These are phyloP conservation scores for Backusella macrospora DNA, from an alignment of 192 early-diverging fungal genomes.

Conservation along the genomic window DNA sequence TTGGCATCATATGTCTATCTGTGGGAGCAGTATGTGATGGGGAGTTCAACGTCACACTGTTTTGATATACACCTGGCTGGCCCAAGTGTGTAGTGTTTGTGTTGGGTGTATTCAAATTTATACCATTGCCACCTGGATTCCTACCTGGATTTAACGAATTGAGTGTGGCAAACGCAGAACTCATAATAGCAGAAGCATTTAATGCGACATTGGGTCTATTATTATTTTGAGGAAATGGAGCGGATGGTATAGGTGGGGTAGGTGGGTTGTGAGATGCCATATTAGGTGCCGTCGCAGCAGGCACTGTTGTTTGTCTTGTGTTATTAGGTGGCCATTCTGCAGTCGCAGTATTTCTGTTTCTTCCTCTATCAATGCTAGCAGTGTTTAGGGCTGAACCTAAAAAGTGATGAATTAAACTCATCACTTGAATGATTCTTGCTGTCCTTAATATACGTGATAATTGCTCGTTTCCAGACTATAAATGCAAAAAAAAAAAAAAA, in stretches of 20 bases:
- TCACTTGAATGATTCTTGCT: slow-evolving; percentile 34
- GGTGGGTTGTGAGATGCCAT: background rate
- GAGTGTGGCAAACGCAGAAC: slow-evolving; percentile 1
- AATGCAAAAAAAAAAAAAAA: no score
- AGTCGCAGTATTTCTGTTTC: background rate
- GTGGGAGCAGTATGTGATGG: background rate
- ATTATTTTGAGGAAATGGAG: background rate
- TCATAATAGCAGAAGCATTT: slow-evolving; percentile 1
- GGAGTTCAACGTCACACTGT: background rate
- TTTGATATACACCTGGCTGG: background rate
- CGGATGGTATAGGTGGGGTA: background rate
- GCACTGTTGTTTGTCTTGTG: background rate
- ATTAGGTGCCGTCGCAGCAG: background rate
- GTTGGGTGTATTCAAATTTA: background rate
- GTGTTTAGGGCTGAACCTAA: slow-evolving; percentile 34
- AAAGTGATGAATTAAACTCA: slow-evolving; percentile 39
- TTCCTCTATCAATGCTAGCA: slow-evolving; percentile 25
- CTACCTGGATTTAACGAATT: background rate
- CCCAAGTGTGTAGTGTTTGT: background rate
- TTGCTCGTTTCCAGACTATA: background rate
- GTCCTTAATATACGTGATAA: slow-evolving; percentile 21
- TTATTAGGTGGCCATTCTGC: background rate
- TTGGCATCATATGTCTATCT: slow-evolving; percentile 1
- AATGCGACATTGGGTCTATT: background rate
- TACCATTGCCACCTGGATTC: slow-evolving; percentile 2